These are phyloP conservation scores for Nothophytophthora sp. DNA, from an alignment of 352 stramenopile species.

Conservation along the genomic window DNA sequence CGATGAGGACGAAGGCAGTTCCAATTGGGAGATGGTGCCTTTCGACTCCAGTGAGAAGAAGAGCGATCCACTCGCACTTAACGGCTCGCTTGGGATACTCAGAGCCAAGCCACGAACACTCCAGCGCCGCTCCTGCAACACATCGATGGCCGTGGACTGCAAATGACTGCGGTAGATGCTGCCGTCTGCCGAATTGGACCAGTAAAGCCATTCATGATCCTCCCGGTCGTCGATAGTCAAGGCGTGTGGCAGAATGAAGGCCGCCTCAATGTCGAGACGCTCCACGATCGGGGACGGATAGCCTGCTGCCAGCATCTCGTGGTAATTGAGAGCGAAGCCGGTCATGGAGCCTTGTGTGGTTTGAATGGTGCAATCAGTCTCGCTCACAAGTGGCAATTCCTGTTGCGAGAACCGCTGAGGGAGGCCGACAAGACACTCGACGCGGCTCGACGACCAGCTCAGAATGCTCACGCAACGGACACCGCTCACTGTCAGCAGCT, in stretches of 20 bases:
- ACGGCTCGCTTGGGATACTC: neutral
- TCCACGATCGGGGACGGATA: slow-evolving; percentile 55
- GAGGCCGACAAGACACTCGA: slow-evolving; percentile 65
- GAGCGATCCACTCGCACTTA: slow-evolving; percentile 16
- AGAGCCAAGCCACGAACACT: slow-evolving; percentile 48
- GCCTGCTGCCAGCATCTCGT: slow-evolving; percentile 50
- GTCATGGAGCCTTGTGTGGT: slow-evolving; percentile 54
- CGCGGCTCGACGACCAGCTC: slow-evolving; percentile 32
- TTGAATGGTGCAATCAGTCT: slow-evolving; percentile 49
- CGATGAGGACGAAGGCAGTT: slow-evolving; percentile 3
- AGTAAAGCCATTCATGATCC: slow-evolving; percentile 52
- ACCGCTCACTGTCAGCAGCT: slow-evolving; percentile 42
- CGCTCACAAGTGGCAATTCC: slow-evolving; percentile 15
- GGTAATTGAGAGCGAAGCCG: slow-evolving; percentile 39
- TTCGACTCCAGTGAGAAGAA: slow-evolving; percentile 66
- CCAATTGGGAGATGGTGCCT: slow-evolving; percentile 41
- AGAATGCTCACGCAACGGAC: slow-evolving; percentile 44
- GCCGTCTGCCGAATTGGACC: slow-evolving; percentile 69
- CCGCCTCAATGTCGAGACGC: slow-evolving; percentile 36
- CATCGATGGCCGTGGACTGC: slow-evolving; percentile 34
- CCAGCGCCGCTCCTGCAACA: slow-evolving; percentile 48
- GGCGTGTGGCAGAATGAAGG: slow-evolving; percentile 45
- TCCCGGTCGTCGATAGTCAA: slow-evolving; percentile 41
- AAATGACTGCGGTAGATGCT: slow-evolving; percentile 65
- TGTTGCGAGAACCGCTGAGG: slow-evolving; percentile 26